Conservation (phyloP, 208 protist species). For the Vickermania spadyakhi region DNA sequence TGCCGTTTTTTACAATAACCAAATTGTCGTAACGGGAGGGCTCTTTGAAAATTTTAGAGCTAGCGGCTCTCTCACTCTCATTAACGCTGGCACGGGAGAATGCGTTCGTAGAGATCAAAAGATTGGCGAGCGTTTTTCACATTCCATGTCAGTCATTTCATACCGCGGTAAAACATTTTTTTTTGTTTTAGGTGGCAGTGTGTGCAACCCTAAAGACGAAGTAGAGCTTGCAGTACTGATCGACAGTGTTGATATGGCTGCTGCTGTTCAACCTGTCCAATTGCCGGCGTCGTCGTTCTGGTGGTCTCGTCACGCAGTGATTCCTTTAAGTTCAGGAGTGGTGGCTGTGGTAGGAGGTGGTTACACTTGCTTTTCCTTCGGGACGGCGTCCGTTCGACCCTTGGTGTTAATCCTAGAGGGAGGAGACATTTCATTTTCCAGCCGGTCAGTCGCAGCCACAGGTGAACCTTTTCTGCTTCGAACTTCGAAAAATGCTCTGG, state of each 20-base stretch:
- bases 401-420: constrained; percentile 15
- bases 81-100: not conserved
- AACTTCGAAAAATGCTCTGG: constrained; percentile 13
- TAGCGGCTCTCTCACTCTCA: not conserved
- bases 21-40: not conserved
- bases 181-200: constrained; percentile 59
- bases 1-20: constrained; percentile 3
- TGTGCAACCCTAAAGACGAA: constrained; percentile 18
- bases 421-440: not conserved
- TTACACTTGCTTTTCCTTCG: constrained; percentile 89
- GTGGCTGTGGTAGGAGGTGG: constrained; percentile 69
- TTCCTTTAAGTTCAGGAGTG: constrained; percentile 36
- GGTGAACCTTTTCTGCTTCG: not conserved
- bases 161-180: constrained; percentile 22
- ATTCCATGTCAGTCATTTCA: constrained; percentile 32
- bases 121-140: constrained; percentile 44
- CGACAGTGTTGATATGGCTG: constrained; percentile 8
- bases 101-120: not conserved
- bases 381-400: constrained; percentile 62
- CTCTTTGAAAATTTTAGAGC: not conserved
- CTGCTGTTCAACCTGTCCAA: constrained; percentile 4
- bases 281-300: constrained; percentile 30
- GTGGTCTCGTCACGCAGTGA: constrained; percentile 57
- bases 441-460: not conserved
- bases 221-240: constrained; percentile 11